Conservation (phyloP, 148 eudicot species). For the Gaultheria prostrata region DNA sequence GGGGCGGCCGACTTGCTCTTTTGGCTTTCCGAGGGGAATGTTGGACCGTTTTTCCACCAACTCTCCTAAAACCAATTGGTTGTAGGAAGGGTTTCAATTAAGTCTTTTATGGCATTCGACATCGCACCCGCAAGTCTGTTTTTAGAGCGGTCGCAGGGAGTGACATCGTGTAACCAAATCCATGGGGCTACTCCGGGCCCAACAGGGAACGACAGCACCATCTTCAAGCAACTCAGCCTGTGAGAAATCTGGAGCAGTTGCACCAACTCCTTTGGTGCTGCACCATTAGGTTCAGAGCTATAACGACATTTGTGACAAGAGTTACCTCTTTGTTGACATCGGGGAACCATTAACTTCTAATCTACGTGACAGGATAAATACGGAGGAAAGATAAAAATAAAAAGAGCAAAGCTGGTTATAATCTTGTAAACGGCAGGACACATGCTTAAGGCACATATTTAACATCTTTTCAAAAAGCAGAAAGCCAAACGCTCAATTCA, state of each 20-base stretch:
- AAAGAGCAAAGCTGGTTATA: background rate
- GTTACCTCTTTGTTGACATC: background rate
- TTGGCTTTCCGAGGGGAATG: conserved; percentile 74
- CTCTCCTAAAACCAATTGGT: too few relatives aligned
- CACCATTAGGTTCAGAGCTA: conserved; percentile 1
- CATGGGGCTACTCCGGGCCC: too few relatives aligned
- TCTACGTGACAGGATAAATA: background rate
- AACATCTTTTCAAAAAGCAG: background rate
- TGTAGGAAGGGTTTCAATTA: too few relatives aligned
- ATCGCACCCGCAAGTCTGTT: too few relatives aligned
- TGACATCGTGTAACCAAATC: too few relatives aligned
- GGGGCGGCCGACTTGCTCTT: conserved; percentile 31
- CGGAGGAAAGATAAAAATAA: background rate
- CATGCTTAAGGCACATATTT: background rate
- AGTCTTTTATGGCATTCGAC: too few relatives aligned
- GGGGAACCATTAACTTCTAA: background rate
- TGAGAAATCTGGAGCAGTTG: conserved; percentile 68
- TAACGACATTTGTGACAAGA: background rate
- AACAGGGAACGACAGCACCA: conserved; percentile 79
- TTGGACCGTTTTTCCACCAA: too few relatives aligned
- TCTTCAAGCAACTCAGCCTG: conserved; percentile 60
- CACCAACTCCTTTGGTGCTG: conserved; percentile 98
- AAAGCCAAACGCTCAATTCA: background rate
- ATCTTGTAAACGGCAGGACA: background rate
- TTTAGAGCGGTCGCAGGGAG: too few relatives aligned